Base-by-base conservation (phyloP, 345 rosid species). In the Aquilaria malaccensis region DNA sequence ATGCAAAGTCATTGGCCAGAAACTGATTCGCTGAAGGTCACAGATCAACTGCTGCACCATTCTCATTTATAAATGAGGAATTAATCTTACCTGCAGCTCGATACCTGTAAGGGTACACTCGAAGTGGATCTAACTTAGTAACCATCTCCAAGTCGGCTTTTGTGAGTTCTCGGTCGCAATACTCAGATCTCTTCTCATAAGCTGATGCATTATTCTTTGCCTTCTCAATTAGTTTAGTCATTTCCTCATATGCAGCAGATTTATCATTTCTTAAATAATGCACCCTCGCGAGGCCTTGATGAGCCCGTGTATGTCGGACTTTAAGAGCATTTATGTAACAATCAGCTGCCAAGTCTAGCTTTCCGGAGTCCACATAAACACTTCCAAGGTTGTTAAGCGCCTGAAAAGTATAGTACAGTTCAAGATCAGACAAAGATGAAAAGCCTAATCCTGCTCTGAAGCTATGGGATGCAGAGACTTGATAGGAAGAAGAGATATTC, bases 301-400 rank as follows among this genome's bases (percentile, higher is more conserved):
- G 97, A 13, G 99, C 99, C 30, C 99, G 83, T 0, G 99, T 90
- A 65, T 94, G 99, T 64, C 91, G 82, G 70, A 94, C 83, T 63
- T 88, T 90, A 63, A 94, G 85, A 33, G 99, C 97, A 45, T 86
- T 86, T n/a, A 83, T 86, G 78, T 94, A 94, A 67, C 97, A 94
- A 80, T 94, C 96, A 30, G 92, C 99, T 45, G 99, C 99, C 65
- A 77, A 76, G 51, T 90, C 96, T 59, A 90, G 65, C 67, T 86
- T 77, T 61, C 62, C 77, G 32, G 81, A 76, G 61, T 94, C 97
- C 0, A 88, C 97, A 22, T 85, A 86, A 15, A 94, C 93, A 46
- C 99, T 94, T 66, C 99, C 97, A 0, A 94, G 96, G 79, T 94
- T 94, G 89, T 94, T 94, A 55, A 90, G 82, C n/a, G 99, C 99